Evolutionary conservation across 75 land plant species (phyloP).

Genomic region (Adiantum capillusveneris): DNA sequence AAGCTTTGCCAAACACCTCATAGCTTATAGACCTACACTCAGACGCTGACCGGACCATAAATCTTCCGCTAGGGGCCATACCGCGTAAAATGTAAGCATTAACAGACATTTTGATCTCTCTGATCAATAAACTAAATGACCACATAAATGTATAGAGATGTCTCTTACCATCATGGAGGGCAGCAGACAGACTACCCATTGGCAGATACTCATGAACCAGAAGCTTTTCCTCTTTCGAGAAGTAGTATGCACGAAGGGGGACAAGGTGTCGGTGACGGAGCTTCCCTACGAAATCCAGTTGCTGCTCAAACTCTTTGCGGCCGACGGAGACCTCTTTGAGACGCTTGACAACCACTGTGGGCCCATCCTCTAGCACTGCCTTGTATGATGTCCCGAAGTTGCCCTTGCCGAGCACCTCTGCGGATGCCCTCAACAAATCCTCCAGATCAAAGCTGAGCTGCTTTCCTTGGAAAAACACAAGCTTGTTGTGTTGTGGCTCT

Average conservation of each 20-base stretch:
- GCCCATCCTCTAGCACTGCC: slow-evolving; percentile 72
- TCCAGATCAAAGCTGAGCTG: slow-evolving; percentile 59
- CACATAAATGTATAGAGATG: no score
- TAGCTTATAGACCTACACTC: no score
- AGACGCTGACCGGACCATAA: no score
- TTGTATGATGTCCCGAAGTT: slow-evolving; percentile 66
- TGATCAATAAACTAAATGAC: no score
- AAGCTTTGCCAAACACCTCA: no score
- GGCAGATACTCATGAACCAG: slow-evolving; percentile 80
- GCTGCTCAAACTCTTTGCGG: slow-evolving; percentile 58
- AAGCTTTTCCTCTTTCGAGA: slow-evolving; percentile 85
- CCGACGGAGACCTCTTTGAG: slow-evolving; percentile 52
- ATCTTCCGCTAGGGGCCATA: no score
- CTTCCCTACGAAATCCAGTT: slow-evolving; percentile 55
- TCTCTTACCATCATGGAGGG: slow-evolving; percentile 73
- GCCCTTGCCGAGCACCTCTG: slow-evolving; percentile 84
- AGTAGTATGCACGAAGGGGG: slow-evolving; percentile 72
- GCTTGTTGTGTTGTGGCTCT: slow-evolving; percentile 59
- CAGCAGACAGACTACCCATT: slow-evolving; percentile 73
- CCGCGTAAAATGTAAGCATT: no score
- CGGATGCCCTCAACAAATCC: slow-evolving; percentile 83
- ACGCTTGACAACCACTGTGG: slow-evolving; percentile 72
- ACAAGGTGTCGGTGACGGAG: slow-evolving; percentile 68
- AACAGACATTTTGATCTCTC: no score
- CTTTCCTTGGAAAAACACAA: slow-evolving; percentile 58